phyloP scores from a whole-genome alignment of 805 yeast species.

The Komagataella ulmi region DNA sequence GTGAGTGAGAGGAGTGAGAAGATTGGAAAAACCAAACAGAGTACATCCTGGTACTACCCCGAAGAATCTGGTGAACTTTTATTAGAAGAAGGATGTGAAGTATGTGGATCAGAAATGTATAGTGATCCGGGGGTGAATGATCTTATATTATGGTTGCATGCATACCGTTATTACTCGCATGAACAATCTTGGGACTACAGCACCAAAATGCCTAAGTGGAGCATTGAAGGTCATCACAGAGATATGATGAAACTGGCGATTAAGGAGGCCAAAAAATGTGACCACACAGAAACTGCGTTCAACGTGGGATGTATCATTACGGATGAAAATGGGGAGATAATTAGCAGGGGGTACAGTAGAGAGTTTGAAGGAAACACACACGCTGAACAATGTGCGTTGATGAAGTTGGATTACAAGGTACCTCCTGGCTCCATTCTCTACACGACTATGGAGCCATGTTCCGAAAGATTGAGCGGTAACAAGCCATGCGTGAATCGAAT shows the following conservation, averaged over 20 bases:
- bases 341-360: slow-evolving; percentile 81
- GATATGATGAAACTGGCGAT: slow-evolving; percentile 67
- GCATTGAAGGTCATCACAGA: slow-evolving; percentile 34
- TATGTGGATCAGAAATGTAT: slow-evolving; percentile 59
- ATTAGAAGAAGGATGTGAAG: slow-evolving; percentile 42
- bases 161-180: slow-evolving; percentile 57
- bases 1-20: slow-evolving; percentile 38
- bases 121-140: slow-evolving; percentile 87
- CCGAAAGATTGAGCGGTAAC: slow-evolving; percentile 80
- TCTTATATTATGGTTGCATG: slow-evolving; percentile 83
- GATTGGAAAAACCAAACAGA: slow-evolving; percentile 58
- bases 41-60: slow-evolving; percentile 57
- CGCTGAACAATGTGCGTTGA: slow-evolving; percentile 91
- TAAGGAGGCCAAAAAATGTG: slow-evolving; percentile 68
- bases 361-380: slow-evolving; percentile 93
- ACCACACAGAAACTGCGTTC: slow-evolving; percentile 73
- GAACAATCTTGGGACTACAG: slow-evolving; percentile 55
- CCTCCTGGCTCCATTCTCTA: slow-evolving; percentile 75
- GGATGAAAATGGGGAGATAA: slow-evolving; percentile 42
- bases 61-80: slow-evolving; percentile 54
- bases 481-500: slow-evolving; percentile 79
- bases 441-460: slow-evolving; percentile 97
- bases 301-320: slow-evolving; percentile 90
- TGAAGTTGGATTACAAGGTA: slow-evolving; percentile 35
- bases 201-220: slow-evolving; percentile 80